Evolutionary conservation across 768 basidiomycete species (phyloP).

Genomic region (Pholiota conissans): DNA sequence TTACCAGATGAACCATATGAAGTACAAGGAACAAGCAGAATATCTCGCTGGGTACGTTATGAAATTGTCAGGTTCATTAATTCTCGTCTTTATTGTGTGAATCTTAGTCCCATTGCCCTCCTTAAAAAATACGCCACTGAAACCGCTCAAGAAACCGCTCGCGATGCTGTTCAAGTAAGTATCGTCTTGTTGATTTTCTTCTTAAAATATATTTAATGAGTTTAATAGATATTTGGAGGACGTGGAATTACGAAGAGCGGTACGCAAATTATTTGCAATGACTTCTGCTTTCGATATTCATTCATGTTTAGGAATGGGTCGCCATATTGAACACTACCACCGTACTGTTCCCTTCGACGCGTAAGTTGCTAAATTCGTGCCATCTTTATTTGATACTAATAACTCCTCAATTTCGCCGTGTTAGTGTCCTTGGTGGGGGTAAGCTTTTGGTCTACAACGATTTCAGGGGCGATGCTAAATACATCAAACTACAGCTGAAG

Average conservation of each 20-base stretch:
- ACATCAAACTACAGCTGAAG: slow-evolving; percentile 51
- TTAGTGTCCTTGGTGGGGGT: slow-evolving; percentile 67
- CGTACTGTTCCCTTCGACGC: slow-evolving; percentile 68
- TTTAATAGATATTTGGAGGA: slow-evolving; percentile 71
- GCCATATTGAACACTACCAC: slow-evolving; percentile 71
- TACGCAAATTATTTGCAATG: not conserved
- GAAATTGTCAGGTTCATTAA: not conserved
- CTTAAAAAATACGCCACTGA: slow-evolving; percentile 79
- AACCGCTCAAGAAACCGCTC: slow-evolving; percentile 75
- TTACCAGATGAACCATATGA: slow-evolving; percentile 87
- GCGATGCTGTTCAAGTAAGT: slow-evolving; percentile 59
- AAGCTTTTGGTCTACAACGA: too few species aligned
- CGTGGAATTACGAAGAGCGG: slow-evolving; percentile 81
- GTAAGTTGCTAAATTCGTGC: slow-evolving; percentile 25
- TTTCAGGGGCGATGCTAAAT: too few species aligned
- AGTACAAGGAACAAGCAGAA: slow-evolving; percentile 71
- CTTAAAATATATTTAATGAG: slow-evolving; percentile 24
- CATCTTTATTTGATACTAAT: not conserved
- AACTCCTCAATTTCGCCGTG: not conserved
- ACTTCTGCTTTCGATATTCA: not conserved
- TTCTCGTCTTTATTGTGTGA: not conserved
- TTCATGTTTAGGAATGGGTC: slow-evolving; percentile 49
- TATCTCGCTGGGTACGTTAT: slow-evolving; percentile 67
- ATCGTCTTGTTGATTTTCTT: not conserved
- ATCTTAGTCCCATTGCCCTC: slow-evolving; percentile 66